phyloP scores from a whole-genome alignment of 768 basidiomycete species.

The Tubosaeta sp. region DNA sequence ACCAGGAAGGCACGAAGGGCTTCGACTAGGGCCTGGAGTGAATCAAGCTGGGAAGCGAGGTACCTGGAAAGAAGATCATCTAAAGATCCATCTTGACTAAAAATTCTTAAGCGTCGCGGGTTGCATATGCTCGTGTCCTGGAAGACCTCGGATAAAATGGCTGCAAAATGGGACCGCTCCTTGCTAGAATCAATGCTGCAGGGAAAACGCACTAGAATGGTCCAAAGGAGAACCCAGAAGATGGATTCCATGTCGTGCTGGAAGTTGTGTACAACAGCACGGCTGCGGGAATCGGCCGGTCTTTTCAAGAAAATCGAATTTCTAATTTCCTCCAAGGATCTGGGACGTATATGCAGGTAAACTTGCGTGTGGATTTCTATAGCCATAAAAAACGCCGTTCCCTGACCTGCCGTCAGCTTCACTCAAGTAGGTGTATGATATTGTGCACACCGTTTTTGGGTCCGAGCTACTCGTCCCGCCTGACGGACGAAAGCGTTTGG shows the following conservation, averaged over 20 bases:
- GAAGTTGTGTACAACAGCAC: not conserved
- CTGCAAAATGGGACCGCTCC: not conserved
- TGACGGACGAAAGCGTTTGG: too few species aligned
- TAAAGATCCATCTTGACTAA: not conserved
- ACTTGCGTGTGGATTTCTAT: too few species aligned
- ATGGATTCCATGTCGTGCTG: not conserved
- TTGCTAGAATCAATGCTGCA: not conserved
- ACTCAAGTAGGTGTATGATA: too few species aligned
- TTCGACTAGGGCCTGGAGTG: not conserved
- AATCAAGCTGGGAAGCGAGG: not conserved
- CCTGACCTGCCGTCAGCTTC: too few species aligned
- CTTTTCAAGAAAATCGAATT: too few species aligned
- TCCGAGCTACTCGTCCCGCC: too few species aligned
- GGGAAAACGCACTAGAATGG: not conserved
- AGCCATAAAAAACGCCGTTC: too few species aligned
- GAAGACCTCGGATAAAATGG: not conserved
- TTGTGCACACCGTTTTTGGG: too few species aligned
- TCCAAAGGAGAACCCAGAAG: not conserved
- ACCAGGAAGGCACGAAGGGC: not conserved
- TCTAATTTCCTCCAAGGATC: too few species aligned
- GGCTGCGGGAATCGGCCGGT: not conserved
- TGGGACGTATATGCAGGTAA: too few species aligned
- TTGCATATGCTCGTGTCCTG: not conserved
- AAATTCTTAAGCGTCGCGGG: not conserved
- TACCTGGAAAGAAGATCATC: not conserved